Base-by-base conservation (phyloP, 2,329 filamentous ascomycete genomes). In the Tolypocladium nubicola region DNA sequence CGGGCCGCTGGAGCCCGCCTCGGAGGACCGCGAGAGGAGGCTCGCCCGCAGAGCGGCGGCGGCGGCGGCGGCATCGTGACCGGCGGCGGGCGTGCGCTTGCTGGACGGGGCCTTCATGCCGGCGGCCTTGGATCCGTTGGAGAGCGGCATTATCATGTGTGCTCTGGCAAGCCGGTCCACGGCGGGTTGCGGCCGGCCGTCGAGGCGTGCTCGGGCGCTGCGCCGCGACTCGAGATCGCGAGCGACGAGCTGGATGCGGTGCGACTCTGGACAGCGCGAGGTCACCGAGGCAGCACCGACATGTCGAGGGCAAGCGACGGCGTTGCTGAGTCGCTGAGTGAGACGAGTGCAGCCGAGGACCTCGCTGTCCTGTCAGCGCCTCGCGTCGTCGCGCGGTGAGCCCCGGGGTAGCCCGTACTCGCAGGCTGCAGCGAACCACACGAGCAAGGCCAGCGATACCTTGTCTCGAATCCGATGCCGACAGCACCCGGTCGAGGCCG, bases 11-110 rank as follows among this genome's bases (percentile, higher is more conserved):
- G 72, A 62, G 56, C 72, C 71, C 57, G 77, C 74, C 16, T 80
- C 80, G 39, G 78, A 79, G 2, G 79, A 76, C 65, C 83, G 80
- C 30, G 80, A 82, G 56, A 81, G 68, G 63, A 83, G 80, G 33
- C 80, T 72, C 52, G 78, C 73, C 63, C 81, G 83, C 62, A 79
- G 77, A 39, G 79, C 76, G 33, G 79, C 75, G 41, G 76, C 75
- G 19, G 76, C 75, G 19, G 83, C 67, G 61, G 82, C 81, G 26
- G 76, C 76, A 63, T 83, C 80, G 56, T 79, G 76, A 62, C 79
- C 79, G 65, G 83, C 64, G 58, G 65, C 66, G n/a, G 62, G 58
- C 9, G 78, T 74, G 30, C 78, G 76, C 61, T 75, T 74, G 30
- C 72, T 70, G 64, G 40, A 45, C 21, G 53, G 53, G 19, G 53